Base-by-base conservation (phyloP, 1,139 yeast genomes). In the Candida dubliniensis region DNA sequence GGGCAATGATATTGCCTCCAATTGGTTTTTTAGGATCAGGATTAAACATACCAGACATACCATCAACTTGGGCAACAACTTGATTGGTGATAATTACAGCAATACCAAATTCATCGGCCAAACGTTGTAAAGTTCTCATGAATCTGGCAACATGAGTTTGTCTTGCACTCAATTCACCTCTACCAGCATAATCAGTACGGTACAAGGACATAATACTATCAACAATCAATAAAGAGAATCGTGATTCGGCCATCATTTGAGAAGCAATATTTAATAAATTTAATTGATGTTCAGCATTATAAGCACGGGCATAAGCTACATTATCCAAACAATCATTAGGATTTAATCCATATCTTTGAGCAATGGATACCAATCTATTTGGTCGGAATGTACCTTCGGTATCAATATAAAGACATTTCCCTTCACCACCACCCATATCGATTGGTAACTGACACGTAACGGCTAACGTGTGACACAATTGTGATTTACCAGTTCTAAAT, bases 21-120 rank as follows among this genome's bases (percentile, higher is more conserved):
- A 95, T 93, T 9, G 99, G 99, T 64, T 95, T 95, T 66, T 95
- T 95, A n/a, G 99, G 98, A 62, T 93, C 99, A 0, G 96, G 95
- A 56, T 90, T 89, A 64, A 84, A 91, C 77, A 84, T 77, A 7
- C 80, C 79, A 50, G 86, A 79, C 57, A 82, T 84, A 41, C 98
- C 98, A 63, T 93, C 99, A 15, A 95, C 99, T 64, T 91, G 97
- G 2, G 99, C 97, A 7, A 90, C 97, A 27, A 93, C 99, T 66
- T 93, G 99, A 67, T 93, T 93, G 4, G 99, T 95, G 42, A 93
- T 91, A n/a, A 95, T 89, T 11, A 93, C 97, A 0, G 99, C 99
- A 47, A 95, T 90, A 36, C 99, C 99, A 67, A 88, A 93, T 68
- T 93, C 98, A 66, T 93, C 99, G 0, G 99, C 99, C 45, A 93